These are phyloP conservation scores for Corynespora cassiicola DNA, from an alignment of 2,329 filamentous ascomycete species.

Conservation along the genomic window DNA sequence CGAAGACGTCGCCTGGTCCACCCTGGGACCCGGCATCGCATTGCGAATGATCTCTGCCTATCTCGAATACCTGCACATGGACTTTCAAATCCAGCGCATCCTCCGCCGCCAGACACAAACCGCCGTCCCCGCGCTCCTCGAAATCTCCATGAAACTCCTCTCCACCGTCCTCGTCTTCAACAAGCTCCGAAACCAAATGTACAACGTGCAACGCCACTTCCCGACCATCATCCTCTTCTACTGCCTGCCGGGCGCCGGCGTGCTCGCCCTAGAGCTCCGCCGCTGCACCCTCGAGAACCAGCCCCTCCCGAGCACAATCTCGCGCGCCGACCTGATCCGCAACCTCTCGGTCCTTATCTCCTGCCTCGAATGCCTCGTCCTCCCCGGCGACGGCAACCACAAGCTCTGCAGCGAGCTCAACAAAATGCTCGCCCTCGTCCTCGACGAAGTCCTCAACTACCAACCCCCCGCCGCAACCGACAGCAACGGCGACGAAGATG, in stretches of 20 bases:
- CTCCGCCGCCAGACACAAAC: slow-evolving; percentile 39
- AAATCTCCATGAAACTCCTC: slow-evolving; percentile 41
- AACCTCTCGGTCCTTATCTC: slow-evolving; percentile 44
- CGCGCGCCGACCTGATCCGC: slow-evolving; percentile 43
- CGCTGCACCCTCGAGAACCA: slow-evolving; percentile 40
- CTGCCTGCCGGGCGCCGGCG: slow-evolving; percentile 42
- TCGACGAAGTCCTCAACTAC: slow-evolving; percentile 45
- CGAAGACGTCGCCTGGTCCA: slow-evolving; percentile 37
- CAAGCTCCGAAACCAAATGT: slow-evolving; percentile 37
- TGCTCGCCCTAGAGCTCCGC: slow-evolving; percentile 41
- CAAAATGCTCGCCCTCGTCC: slow-evolving; percentile 41
- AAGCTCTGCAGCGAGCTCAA: slow-evolving; percentile 44
- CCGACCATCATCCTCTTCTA: slow-evolving; percentile 43
- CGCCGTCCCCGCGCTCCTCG: slow-evolving; percentile 37
- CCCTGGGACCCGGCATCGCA: slow-evolving; percentile 26
- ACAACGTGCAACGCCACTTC: slow-evolving; percentile 39
- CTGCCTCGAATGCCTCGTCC: slow-evolving; percentile 41
- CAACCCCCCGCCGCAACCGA: slow-evolving; percentile 29
- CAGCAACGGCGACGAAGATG: slow-evolving; percentile 13
- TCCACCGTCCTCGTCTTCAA: slow-evolving; percentile 38
- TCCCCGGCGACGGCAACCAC: slow-evolving; percentile 43
- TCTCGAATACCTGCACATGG: slow-evolving; percentile 41
- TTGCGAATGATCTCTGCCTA: slow-evolving; percentile 39
- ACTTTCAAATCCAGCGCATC: slow-evolving; percentile 42
- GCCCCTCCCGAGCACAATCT: slow-evolving; percentile 34